Evolutionary conservation across 176 grass and related monocot genomes (phyloP), one percentile per base, ranked within the genome.

Genomic region (Juncus effusus): DNA sequence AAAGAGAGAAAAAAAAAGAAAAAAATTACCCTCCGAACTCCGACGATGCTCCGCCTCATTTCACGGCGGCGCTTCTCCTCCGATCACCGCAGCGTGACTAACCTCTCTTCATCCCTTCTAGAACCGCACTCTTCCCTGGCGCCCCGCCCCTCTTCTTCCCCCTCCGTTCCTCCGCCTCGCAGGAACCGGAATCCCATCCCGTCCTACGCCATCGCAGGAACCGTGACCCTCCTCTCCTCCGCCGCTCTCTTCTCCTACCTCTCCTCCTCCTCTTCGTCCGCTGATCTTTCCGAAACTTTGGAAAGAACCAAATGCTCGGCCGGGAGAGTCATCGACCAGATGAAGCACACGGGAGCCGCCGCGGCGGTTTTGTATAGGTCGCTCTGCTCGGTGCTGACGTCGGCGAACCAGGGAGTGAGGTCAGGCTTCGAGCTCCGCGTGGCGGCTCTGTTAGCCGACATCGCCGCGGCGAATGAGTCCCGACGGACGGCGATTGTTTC

Each of bases 341-440:
- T 96, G 88, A 73, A 72, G 28, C 85, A 86, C 38, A 96, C 93
- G 6, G 75, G 74, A 28, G 62, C 85, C 2, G 93, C 93, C 6
- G 72, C 82, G n/a, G 55, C 80, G 14, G 85, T 96, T 59, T 82
- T 96, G 11, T 91, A 77, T 79, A 82, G 76, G 74, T 91, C 88
- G 10, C 88, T 96, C 37, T 10, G 66, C 16, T 96, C 93, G 38
- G 72, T 96, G 42, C 71, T 96, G 2, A 91, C 93, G 7, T 91
- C 93, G 15, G 93, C 93, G 10, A 96, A 96, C 66, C 93, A 96
- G 28, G 93, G 85, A 63, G 93, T 96, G 60, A 70, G 87, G 6
- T 82, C 85, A 0, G 93, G 93, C 10, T 96, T 96, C 82, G 93
- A 96, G 64, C 75, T 91, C 40, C 85, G 88, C 16, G 93, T 96